Evolutionary conservation across 768 basidiomycete genomes (phyloP), one percentile per base, ranked within the genome.

Genomic region (Rhodotorula babjevae): DNA sequence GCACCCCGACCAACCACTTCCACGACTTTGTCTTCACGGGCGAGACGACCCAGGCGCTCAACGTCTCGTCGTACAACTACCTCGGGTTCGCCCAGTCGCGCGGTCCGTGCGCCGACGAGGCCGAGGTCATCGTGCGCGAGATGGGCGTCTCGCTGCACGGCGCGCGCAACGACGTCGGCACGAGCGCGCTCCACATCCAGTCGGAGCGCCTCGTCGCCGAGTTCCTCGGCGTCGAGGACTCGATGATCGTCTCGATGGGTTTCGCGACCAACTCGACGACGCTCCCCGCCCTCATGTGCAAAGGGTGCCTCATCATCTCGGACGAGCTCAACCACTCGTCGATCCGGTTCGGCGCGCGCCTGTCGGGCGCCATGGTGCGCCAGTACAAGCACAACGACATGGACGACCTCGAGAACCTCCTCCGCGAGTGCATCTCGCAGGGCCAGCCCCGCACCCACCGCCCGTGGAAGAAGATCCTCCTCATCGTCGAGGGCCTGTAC

Each of bases 351-450:
- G 96, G 96, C 71, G 89, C 91, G 10, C 86, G 95, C 57, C 82
- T 94, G 53, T 91, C 90, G 67, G 92, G 93, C 27, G 93, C 94
- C 0, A 86, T 88, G 73, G 89, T 98, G 12, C 84, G 93, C 61
- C 90, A 88, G 86, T 99, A 91, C 88, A 95, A 94, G 85, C 96
- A 99, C 80, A 98, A 99, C 79, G 87, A 98, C 81, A 91, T 97
- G 89, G 81, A 84, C 53, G 87, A 84, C 61, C 82, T 99, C 66
- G 95, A 98, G 81, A 80, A 83, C 12, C 79, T 98, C 21, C 83
- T 99, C 79, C 85, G 88, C 56, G 96, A 99, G 81, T 88, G 87
- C 36, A 94, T 99, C 82, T 92, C 90, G 78, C 96, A 99, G 81
- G 96, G 96, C 25, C 95, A 98, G 80, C 93, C 95, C 9, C 90